Percentiles rank a stretch among this genome's conserved stretches.
Evolutionary conservation across 2,329 filamentous ascomycete species (phyloP).

Genomic region (Exophiala alcalophila): DNA sequence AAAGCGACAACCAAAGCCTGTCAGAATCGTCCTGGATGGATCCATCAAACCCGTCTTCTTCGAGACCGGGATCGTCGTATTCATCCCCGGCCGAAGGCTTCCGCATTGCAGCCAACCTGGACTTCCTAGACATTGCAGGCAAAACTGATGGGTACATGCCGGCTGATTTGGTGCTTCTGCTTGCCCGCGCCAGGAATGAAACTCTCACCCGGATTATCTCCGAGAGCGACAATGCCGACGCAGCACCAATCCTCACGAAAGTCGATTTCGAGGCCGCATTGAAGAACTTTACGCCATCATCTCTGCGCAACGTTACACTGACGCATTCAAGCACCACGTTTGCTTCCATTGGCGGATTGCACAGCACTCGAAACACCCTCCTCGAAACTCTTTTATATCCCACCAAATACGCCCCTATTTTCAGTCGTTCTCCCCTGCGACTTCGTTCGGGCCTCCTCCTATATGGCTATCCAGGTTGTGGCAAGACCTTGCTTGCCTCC

Average conservation of each 20-base stretch:
- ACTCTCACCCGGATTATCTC: slow-evolving; percentile 75
- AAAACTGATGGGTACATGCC: slow-evolving; percentile 98
- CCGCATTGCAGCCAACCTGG: slow-evolving; percentile 70
- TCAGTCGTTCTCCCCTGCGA: slow-evolving; percentile 91
- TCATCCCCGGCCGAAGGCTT: slow-evolving; percentile 57
- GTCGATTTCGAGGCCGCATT: slow-evolving; percentile 81
- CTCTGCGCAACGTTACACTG: slow-evolving; percentile 87
- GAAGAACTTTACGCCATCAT: slow-evolving; percentile 91
- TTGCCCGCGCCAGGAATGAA: slow-evolving; percentile 84
- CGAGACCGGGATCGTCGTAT: slow-evolving; percentile 43
- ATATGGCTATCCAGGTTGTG: slow-evolving; percentile 93
- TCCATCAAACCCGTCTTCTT: slow-evolving; percentile 59
- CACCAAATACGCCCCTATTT: slow-evolving; percentile 96
- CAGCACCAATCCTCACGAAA: slow-evolving; percentile 61
- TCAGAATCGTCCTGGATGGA: slow-evolving; percentile 72
- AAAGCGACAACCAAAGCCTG: slow-evolving; percentile 34
- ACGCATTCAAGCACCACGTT: slow-evolving; percentile 93
- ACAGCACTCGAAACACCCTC: slow-evolving; percentile 81
- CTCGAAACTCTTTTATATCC: slow-evolving; percentile 92
- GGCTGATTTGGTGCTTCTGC: slow-evolving; percentile 81
- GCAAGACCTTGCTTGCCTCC: slow-evolving; percentile 91
- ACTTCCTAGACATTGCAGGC: slow-evolving; percentile 88
- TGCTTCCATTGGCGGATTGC: slow-evolving; percentile 83
- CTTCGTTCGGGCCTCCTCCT: slow-evolving; percentile 87
- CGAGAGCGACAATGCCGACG: slow-evolving; percentile 40